Percentiles rank a stretch among this genome's conserved stretches.
These are phyloP conservation scores for Hypocreales sp. DNA, from an alignment of 2,329 filamentous ascomycete species.

Conservation along the genomic window DNA sequence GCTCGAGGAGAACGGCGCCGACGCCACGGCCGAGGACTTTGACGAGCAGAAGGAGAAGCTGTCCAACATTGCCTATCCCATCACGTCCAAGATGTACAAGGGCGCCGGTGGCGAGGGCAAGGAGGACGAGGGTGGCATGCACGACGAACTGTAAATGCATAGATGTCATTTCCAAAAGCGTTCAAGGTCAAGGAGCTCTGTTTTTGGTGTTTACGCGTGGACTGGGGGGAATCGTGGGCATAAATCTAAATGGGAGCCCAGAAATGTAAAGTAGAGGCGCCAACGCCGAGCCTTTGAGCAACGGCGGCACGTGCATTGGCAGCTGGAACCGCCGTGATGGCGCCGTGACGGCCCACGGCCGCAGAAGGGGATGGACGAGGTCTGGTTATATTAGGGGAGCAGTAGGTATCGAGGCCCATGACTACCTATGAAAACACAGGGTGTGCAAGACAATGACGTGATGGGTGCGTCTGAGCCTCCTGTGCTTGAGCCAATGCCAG, in stretches of 20 bases:
- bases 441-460: too few species aligned
- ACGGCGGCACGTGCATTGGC: too few species aligned
- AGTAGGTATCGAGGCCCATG: too few species aligned
- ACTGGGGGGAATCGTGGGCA: conserved; percentile 1
- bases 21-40: conserved; percentile 82
- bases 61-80: conserved; percentile 89
- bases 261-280: too few species aligned
- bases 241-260: conserved; percentile 1
- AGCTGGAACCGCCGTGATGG: too few species aligned
- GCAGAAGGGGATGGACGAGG: too few species aligned
- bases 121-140: conserved; percentile 57
- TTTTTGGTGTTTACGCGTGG: conserved; percentile 2
- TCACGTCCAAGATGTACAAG: conserved; percentile 93
- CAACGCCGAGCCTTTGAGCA: too few species aligned
- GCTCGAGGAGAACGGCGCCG: conserved; percentile 86
- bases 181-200: conserved; percentile 1
- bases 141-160: conserved; percentile 64
- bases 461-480: too few species aligned
- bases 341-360: too few species aligned
- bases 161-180: conserved; percentile 9
- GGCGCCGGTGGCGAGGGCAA: conserved; percentile 35
- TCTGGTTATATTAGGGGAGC: too few species aligned
- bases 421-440: too few species aligned
- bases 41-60: conserved; percentile 99
- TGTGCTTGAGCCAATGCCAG: too few species aligned